A percentile compares a stretch with the other conserved stretches of the same genome.
phyloP scores from a whole-genome alignment of 495 filamentous ascomycete species.

The Emericellopsis terricola region DNA sequence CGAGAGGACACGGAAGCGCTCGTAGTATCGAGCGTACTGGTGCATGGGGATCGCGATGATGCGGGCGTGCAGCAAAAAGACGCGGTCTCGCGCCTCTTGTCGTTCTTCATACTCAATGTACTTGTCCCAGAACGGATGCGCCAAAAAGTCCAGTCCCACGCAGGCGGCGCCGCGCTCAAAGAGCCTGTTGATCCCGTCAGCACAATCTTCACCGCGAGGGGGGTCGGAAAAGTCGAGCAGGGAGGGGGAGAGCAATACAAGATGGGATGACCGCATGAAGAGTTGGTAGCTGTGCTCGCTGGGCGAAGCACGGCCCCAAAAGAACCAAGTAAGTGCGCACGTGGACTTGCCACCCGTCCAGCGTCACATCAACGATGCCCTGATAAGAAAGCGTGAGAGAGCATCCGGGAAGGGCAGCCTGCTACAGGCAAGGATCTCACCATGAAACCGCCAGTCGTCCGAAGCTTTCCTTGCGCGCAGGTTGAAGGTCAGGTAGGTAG shows the following conservation, averaged over 20 bases:
- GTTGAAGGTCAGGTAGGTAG: too few species aligned
- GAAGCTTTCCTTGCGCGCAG: too few species aligned
- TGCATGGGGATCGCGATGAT: slow-evolving; percentile 92
- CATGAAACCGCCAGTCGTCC: slow-evolving; percentile 12
- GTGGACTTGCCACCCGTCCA: too few species aligned
- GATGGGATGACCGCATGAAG: slow-evolving; percentile 39
- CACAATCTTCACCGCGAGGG: slow-evolving; percentile 16
- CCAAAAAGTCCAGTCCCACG: slow-evolving; percentile 84
- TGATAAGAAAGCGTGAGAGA: slow-evolving; percentile 35
- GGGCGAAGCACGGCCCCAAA: too few species aligned
- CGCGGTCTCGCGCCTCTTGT: slow-evolving; percentile 67
- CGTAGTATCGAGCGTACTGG: slow-evolving; percentile 90
- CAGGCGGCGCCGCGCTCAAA: slow-evolving; percentile 78
- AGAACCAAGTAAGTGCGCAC: too few species aligned
- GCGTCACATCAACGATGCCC: slow-evolving; percentile 4
- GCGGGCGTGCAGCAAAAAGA: slow-evolving; percentile 70
- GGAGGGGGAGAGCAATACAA: too few species aligned
- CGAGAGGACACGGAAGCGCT: slow-evolving; percentile 69
- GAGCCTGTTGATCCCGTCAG: slow-evolving; percentile 51
- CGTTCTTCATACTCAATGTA: slow-evolving; percentile 93
- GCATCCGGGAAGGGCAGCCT: slow-evolving; percentile 25
- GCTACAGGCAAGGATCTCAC: slow-evolving; percentile 36
- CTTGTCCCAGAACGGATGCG: slow-evolving; percentile 97
- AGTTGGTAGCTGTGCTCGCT: slow-evolving; percentile 7
- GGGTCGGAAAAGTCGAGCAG: slow-evolving; percentile 15